Percentiles rank a stretch among this genome's conserved stretches.
Conservation (phyloP, 495 filamentous ascomycete species). For the Aspergillus incahuasiensis region DNA sequence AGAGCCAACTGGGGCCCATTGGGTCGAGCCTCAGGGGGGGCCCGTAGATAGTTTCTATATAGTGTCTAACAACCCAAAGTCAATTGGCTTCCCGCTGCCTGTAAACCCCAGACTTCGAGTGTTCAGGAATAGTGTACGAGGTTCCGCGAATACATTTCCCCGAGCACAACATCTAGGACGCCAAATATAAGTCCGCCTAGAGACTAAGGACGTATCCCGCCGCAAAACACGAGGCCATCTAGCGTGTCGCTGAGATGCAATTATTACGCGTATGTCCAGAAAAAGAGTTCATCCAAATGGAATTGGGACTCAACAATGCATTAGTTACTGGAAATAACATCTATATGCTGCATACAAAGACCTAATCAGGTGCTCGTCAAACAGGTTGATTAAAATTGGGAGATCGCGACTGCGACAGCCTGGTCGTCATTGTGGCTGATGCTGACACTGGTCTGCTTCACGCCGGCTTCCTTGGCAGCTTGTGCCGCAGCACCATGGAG, state of each 20-base stretch:
- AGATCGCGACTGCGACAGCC: slow-evolving; percentile 86
- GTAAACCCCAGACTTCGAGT: too few species aligned
- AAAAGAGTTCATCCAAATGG: too few species aligned
- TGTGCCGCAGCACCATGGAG: slow-evolving; percentile 77
- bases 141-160: too few species aligned
- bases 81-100: too few species aligned
- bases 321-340: slow-evolving; percentile 9
- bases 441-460: slow-evolving; percentile 83
- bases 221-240: too few species aligned
- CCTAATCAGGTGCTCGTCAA: slow-evolving; percentile 5
- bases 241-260: too few species aligned
- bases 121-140: too few species aligned
- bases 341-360: slow-evolving; percentile 9
- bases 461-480: slow-evolving; percentile 75
- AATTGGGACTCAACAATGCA: neutral
- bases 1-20: slow-evolving; percentile 90
- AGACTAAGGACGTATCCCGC: too few species aligned
- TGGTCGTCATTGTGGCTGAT: slow-evolving; percentile 92
- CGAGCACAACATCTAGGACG: too few species aligned
- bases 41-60: neutral
- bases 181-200: too few species aligned
- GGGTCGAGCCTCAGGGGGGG: slow-evolving; percentile 52
- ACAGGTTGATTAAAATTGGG: slow-evolving; percentile 52
- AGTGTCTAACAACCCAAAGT: neutral
- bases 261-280: too few species aligned